phyloP scores from a whole-genome alignment of 768 basidiomycete species.

The Rhizopogon roseolus region DNA sequence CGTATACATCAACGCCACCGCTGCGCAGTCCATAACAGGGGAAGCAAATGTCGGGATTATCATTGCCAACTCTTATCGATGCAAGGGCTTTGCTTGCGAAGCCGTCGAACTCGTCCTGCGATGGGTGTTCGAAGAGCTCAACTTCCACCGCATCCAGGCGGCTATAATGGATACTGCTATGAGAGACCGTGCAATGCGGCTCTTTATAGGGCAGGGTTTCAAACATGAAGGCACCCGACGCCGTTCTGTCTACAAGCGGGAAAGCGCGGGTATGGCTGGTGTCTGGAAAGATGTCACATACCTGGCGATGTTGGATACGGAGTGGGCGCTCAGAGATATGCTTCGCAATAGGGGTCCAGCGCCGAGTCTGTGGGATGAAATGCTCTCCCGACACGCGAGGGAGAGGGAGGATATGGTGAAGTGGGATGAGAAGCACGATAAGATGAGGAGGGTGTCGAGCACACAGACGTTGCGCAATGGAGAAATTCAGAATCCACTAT shows the following conservation, averaged over 20 bases:
- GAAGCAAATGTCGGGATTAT: constrained; percentile 58
- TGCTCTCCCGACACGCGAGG: constrained; percentile 50
- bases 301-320: constrained; percentile 56
- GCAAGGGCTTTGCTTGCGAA: constrained; percentile 40
- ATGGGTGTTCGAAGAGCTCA: constrained; percentile 37
- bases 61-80: constrained; percentile 31
- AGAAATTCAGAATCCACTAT: constrained; percentile 6
- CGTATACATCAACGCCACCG: constrained; percentile 21
- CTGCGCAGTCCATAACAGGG: constrained; percentile 16
- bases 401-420: constrained; percentile 52
- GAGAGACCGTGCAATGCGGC: constrained; percentile 37
- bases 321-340: constrained; percentile 41
- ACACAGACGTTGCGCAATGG: constrained; percentile 36
- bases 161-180: constrained; percentile 41
- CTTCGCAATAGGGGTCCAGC: constrained; percentile 17
- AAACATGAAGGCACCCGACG: constrained; percentile 60
- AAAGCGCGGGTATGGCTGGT: constrained; percentile 27
- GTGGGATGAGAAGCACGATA: constrained; percentile 39
- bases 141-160: constrained; percentile 30
- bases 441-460: constrained; percentile 31
- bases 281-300: constrained; percentile 60
- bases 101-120: constrained; percentile 41
- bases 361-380: constrained; percentile 55
- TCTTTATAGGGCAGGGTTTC: constrained; percentile 52
- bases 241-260: constrained; percentile 43